Evolutionary conservation across 495 filamentous ascomycete genomes (phyloP).

Genomic region (Penicillium soppii): DNA sequence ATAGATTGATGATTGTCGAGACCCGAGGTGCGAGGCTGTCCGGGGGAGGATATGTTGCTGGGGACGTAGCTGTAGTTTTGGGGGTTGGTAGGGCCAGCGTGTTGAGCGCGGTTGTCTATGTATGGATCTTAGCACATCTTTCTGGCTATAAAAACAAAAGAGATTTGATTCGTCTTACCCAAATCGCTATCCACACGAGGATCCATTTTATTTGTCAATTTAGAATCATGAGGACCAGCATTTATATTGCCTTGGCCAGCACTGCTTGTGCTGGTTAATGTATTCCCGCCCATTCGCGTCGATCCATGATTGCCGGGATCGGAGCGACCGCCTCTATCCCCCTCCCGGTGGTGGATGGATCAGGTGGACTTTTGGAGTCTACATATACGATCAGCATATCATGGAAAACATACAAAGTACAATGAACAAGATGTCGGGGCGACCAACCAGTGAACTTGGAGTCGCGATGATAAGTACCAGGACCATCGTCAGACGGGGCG

Average conservation of each 20-base stretch:
- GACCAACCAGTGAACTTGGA: neutral
- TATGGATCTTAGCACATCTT: neutral
- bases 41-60: neutral
- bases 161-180: constrained; percentile 8
- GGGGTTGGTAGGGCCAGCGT: neutral
- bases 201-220: constrained; percentile 47
- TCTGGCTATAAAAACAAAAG: neutral
- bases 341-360: too few relatives aligned
- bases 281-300: neutral
- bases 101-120: constrained; percentile 6
- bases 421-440: neutral
- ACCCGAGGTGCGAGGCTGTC: neutral
- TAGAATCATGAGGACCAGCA: constrained; percentile 37
- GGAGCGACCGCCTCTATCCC: too few relatives aligned
- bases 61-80: neutral
- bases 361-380: neutral
- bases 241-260: constrained; percentile 2
- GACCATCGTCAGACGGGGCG: neutral
- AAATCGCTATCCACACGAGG: constrained; percentile 50
- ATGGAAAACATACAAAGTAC: neutral
- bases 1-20: constrained; percentile 1
- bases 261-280: neutral
- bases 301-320: neutral
- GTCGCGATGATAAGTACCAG: neutral
- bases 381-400: neutral